Percentiles rank a stretch among this genome's conserved stretches.
phyloP scores from a whole-genome alignment of 176 grass and related monocot genomes.

The Carex littledalei region DNA sequence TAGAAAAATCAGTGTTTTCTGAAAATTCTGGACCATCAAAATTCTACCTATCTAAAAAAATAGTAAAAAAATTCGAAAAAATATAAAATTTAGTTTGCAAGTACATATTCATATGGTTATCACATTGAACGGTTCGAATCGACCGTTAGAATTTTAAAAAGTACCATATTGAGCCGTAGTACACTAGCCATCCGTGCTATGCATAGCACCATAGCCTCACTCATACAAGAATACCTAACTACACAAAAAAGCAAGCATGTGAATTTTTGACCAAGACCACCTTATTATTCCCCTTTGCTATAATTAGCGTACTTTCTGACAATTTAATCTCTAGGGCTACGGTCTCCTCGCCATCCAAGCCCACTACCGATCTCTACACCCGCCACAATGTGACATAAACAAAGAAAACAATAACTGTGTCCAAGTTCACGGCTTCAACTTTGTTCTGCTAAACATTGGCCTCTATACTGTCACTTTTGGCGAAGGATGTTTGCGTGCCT shows the following conservation, averaged over 20 bases:
- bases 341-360: conserved; percentile 47
- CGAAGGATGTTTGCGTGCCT: conserved; percentile 33
- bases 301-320: background rate
- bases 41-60: too few relatives aligned
- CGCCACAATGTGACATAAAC: conserved; percentile 28
- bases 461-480: conserved; percentile 48
- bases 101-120: too few relatives aligned
- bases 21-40: too few relatives aligned
- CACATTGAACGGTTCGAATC: too few relatives aligned
- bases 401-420: conserved; percentile 15
- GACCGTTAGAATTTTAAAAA: too few relatives aligned
- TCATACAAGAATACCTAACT: background rate
- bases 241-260: background rate
- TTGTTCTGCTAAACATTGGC: conserved; percentile 33
- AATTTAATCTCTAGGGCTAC: conserved; percentile 31
- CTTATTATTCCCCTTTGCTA: background rate
- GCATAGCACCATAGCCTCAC: too few relatives aligned
- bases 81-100: too few relatives aligned
- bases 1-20: too few relatives aligned
- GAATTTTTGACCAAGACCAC: background rate
- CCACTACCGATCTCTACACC: conserved; percentile 31
- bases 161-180: too few relatives aligned
- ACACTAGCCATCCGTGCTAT: too few relatives aligned
- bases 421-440: conserved; percentile 20
- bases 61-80: too few relatives aligned